These are phyloP conservation scores for Metschnikowia corniflorae DNA, from an alignment of 805 yeast species.

Conservation along the genomic window DNA sequence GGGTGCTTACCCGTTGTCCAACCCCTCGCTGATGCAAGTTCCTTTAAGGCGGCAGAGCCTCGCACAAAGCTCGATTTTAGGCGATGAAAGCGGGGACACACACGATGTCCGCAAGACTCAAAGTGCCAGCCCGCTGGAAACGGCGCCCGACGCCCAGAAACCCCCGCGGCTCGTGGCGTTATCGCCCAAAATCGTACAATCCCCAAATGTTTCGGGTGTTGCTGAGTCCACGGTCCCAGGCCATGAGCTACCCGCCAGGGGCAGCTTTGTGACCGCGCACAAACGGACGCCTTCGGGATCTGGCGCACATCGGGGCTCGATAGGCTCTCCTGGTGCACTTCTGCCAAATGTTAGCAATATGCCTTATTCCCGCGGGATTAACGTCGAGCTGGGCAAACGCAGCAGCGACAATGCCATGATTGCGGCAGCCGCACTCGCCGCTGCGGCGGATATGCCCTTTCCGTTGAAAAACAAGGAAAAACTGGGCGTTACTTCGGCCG, in stretches of 20 bases:
- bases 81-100: not conserved
- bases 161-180: slow-evolving; percentile 6
- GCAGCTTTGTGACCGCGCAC: slow-evolving; percentile 21
- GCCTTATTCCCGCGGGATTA: slow-evolving; percentile 36
- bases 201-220: not conserved
- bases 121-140: slow-evolving; percentile 7
- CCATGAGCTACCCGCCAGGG: slow-evolving; percentile 16
- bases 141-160: not conserved
- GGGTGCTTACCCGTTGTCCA: slow-evolving; percentile 1
- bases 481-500: not conserved
- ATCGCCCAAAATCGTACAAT: slow-evolving; percentile 7
- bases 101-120: slow-evolving; percentile 3
- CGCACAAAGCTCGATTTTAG: slow-evolving; percentile 1
- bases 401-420: slow-evolving; percentile 53
- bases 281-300: slow-evolving; percentile 25
- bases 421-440: slow-evolving; percentile 82
- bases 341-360: slow-evolving; percentile 50
- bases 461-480: slow-evolving; percentile 19
- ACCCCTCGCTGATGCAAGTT: not conserved
- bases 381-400: slow-evolving; percentile 31
- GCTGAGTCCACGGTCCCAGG: not conserved
- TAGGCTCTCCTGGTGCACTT: slow-evolving; percentile 5
- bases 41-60: slow-evolving; percentile 6
- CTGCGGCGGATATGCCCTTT: slow-evolving; percentile 74
- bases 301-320: slow-evolving; percentile 1